phyloP scores from a whole-genome alignment of 2,329 filamentous ascomycete species.

The Cordyceps militaris region DNA sequence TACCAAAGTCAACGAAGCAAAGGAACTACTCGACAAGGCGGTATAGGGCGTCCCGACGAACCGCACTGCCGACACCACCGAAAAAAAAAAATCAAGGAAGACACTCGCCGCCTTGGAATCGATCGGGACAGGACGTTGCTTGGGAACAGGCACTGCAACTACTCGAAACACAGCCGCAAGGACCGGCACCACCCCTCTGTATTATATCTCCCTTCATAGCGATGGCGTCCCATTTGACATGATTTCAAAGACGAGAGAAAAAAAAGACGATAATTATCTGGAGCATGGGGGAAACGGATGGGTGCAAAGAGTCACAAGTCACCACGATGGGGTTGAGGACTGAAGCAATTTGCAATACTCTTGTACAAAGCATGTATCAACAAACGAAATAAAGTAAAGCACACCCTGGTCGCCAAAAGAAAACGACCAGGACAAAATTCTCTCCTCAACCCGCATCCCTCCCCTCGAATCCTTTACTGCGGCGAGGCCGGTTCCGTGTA shows the following conservation, averaged over 20 bases:
- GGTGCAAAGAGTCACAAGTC: neutral
- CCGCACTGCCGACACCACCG: neutral
- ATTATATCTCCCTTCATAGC: slow-evolving; percentile 36
- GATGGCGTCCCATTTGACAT: slow-evolving; percentile 38
- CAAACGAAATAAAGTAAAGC: neutral
- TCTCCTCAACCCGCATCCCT: slow-evolving; percentile 1
- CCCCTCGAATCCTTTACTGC: neutral
- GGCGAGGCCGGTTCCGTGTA: slow-evolving; percentile 17
- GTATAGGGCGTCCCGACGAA: slow-evolving; percentile 9
- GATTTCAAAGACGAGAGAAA: neutral
- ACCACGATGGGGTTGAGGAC: neutral
- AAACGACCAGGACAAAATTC: neutral
- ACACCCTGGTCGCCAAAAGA: neutral
- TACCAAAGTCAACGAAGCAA: slow-evolving; percentile 97
- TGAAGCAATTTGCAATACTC: neutral
- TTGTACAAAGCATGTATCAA: slow-evolving; percentile 8
- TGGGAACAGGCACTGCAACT: neutral
- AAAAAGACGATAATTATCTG: neutral
- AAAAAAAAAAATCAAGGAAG: neutral
- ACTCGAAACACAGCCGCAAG: neutral
- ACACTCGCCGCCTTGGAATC: neutral
- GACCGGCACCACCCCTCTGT: slow-evolving; percentile 19
- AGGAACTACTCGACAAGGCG: slow-evolving; percentile 86
- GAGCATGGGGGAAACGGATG: neutral
- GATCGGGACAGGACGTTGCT: neutral